Evolutionary conservation across 768 basidiomycete genomes (phyloP).

Genomic region (Lactifluus echinatus): DNA sequence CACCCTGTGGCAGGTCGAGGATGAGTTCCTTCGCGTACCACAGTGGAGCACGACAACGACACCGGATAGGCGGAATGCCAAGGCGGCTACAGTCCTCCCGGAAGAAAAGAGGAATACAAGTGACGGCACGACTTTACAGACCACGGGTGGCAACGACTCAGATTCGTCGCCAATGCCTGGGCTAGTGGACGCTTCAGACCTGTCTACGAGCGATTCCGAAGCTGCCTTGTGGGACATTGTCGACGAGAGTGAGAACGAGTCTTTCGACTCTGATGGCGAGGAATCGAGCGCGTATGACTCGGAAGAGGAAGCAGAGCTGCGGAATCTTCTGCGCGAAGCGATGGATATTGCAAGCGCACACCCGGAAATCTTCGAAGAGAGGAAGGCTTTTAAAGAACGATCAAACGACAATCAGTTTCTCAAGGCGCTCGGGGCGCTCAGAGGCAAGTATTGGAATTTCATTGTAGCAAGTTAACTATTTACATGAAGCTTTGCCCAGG

Average conservation of each 20-base stretch:
- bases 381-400: conserved; percentile 36
- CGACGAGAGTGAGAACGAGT: conserved; percentile 32
- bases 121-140: conserved; percentile 32
- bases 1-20: conserved; percentile 14
- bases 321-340: conserved; percentile 56
- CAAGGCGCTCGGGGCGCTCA: conserved; percentile 62
- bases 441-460: conserved; percentile 38
- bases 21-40: conserved; percentile 12
- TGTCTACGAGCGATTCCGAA: conserved; percentile 36
- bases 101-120: not conserved
- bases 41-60: conserved; percentile 25
- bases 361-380: conserved; percentile 50
- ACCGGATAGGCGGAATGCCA: conserved; percentile 24
- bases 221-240: conserved; percentile 29
- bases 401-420: conserved; percentile 70
- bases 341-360: conserved; percentile 57
- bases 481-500: conserved; percentile 31
- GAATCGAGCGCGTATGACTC: conserved; percentile 45
- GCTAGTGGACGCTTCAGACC: conserved; percentile 58
- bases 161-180: conserved; percentile 55
- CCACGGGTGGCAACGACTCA: conserved; percentile 40
- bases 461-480: not conserved
- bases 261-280: conserved; percentile 31
- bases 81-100: conserved; percentile 7
- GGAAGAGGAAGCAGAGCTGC: conserved; percentile 59